Conservation (phyloP, 2,329 filamentous ascomycete species). For the Beauveria sp. region DNA sequence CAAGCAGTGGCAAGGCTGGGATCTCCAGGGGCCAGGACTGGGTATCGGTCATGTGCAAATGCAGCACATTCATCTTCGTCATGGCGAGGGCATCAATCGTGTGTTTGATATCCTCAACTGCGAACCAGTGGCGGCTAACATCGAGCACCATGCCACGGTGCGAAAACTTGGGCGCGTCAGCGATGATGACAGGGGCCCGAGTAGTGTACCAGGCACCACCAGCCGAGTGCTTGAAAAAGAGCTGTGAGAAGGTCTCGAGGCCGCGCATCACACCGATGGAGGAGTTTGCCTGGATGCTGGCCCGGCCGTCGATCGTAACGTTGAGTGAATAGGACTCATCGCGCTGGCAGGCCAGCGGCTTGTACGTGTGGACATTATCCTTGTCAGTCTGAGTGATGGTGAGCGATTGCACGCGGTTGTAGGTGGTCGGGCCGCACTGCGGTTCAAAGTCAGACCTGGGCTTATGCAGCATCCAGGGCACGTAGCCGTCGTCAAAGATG, state of each 20-base stretch:
- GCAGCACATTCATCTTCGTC: constrained; percentile 78
- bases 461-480: constrained; percentile 71
- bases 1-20: constrained; percentile 53
- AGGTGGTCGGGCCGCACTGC: constrained; percentile 22
- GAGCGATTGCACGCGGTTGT: constrained; percentile 51
- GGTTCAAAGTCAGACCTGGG: constrained; percentile 62
- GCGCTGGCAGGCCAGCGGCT: constrained; percentile 53
- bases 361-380: constrained; percentile 49
- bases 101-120: constrained; percentile 58
- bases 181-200: constrained; percentile 66
- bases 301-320: constrained; percentile 50
- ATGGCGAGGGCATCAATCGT: constrained; percentile 70
- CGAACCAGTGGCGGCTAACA: constrained; percentile 65
- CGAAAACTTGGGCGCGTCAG: constrained; percentile 64
- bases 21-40: constrained; percentile 84
- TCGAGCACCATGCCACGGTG: constrained; percentile 79
- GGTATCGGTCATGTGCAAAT: constrained; percentile 74
- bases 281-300: constrained; percentile 55
- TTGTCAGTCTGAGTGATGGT: constrained; percentile 50
- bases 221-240: constrained; percentile 66
- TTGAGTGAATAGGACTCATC: constrained; percentile 71
- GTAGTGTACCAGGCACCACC: constrained; percentile 53
- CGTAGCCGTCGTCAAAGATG: constrained; percentile 61
- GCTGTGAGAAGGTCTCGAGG: constrained; percentile 70
- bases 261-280: constrained; percentile 63